phyloP scores from a whole-genome alignment of 179 eudicot species.

The Heliamphora pulchella region DNA sequence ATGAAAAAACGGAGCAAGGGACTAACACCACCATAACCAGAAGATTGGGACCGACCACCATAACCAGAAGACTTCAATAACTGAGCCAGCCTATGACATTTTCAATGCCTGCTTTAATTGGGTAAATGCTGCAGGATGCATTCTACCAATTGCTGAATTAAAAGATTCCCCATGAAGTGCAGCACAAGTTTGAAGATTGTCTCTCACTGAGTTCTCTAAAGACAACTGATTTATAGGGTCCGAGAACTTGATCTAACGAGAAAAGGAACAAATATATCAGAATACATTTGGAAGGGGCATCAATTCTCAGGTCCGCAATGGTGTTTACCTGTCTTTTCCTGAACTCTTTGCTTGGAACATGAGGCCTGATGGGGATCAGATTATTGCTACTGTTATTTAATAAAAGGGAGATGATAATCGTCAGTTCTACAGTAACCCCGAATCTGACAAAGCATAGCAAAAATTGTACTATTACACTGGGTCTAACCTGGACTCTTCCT shows the following conservation, averaged over 20 bases:
- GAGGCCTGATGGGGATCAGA: constrained; percentile 59
- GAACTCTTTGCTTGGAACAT: constrained; percentile 78
- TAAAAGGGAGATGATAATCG: not conserved
- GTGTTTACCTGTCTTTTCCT: constrained; percentile 76
- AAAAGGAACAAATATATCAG: constrained; percentile 14
- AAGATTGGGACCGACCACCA: not conserved
- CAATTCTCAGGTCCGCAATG: not conserved
- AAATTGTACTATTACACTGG: not conserved
- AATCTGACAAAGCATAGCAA: not conserved
- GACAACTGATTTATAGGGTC: constrained; percentile 82
- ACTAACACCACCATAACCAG: not conserved
- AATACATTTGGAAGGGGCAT: not conserved
- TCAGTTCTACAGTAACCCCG: not conserved
- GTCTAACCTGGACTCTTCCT: constrained; percentile 87
- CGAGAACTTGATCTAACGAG: constrained; percentile 63
- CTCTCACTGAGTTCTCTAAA: constrained; percentile 75
- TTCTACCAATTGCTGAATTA: constrained; percentile 64
- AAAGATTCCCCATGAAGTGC: constrained; percentile 85
- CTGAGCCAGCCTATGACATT: constrained; percentile 39
- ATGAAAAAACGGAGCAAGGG: constrained; percentile 9
- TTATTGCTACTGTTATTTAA: constrained; percentile 48
- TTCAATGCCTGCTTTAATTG: constrained; percentile 84
- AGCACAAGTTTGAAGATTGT: constrained; percentile 91
- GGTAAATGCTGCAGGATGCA: constrained; percentile 82
- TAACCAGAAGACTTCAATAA: not conserved